These are phyloP conservation scores for Fonsecaea multimorphosa DNA, from an alignment of 2,329 filamentous ascomycete genomes.

Conservation along the genomic window DNA sequence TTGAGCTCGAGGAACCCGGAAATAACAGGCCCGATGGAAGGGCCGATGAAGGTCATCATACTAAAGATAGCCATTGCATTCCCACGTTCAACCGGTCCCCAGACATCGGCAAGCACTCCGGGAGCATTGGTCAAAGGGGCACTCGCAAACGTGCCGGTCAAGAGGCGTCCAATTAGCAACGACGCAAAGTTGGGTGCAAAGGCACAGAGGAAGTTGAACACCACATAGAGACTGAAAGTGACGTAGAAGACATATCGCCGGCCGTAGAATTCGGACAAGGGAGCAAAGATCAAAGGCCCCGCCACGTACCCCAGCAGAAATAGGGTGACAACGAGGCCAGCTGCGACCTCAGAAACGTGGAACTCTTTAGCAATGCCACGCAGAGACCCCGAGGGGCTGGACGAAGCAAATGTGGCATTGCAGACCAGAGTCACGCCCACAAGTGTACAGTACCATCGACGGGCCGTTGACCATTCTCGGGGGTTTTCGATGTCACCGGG, in stretches of 20 bases:
- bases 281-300: constrained; percentile 68
- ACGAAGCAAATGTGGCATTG: constrained; percentile 63
- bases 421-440: constrained; percentile 54
- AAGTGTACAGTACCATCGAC: constrained; percentile 52
- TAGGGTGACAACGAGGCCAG: constrained; percentile 65
- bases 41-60: constrained; percentile 61
- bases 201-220: constrained; percentile 61
- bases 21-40: constrained; percentile 61
- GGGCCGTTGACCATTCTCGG: constrained; percentile 48
- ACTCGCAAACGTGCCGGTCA: constrained; percentile 63
- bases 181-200: constrained; percentile 61
- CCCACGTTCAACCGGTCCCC: constrained; percentile 59
- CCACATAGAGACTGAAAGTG: constrained; percentile 49
- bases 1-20: constrained; percentile 64
- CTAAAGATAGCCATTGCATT: constrained; percentile 63
- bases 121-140: constrained; percentile 52
- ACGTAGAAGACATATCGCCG: constrained; percentile 60
- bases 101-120: constrained; percentile 62
- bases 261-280: constrained; percentile 69
- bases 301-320: constrained; percentile 69
- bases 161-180: constrained; percentile 61
- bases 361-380: constrained; percentile 54
- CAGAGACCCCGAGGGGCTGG: constrained; percentile 48
- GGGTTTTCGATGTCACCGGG: constrained; percentile 57
- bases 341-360: constrained; percentile 55